Conservation (phyloP, 106 monocot genomes). For the Chionographis japonica region DNA sequence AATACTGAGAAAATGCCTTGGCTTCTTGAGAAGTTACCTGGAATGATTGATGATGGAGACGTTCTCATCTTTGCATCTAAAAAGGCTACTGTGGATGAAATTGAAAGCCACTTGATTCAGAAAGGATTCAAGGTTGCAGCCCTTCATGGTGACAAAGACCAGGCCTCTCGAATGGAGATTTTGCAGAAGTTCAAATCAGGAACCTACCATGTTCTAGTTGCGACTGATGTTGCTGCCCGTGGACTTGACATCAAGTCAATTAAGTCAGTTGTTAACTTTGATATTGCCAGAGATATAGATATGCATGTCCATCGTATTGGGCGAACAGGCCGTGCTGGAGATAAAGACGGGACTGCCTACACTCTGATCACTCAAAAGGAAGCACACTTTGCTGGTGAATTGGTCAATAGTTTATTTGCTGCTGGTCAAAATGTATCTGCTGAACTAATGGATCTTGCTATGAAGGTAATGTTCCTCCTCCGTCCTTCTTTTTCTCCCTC, state of each 20-base stretch:
- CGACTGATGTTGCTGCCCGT: conserved; percentile 97
- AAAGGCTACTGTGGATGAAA: conserved; percentile 81
- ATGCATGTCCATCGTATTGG: conserved; percentile 99
- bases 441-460: conserved; percentile 95
- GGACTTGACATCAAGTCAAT: conserved; percentile 95
- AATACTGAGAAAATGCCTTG: conserved; percentile 89
- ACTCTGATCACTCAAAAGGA: conserved; percentile 88
- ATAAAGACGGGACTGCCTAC: conserved; percentile 91
- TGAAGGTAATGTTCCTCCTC: conserved; percentile 56
- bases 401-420: conserved; percentile 82
- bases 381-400: conserved; percentile 90
- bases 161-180: conserved; percentile 92
- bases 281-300: conserved; percentile 93
- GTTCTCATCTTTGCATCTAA: conserved; percentile 93
- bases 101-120: conserved; percentile 63
- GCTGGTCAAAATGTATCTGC: conserved; percentile 83
- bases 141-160: conserved; percentile 97
- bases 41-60: conserved; percentile 86
- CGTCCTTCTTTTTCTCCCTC: too few species aligned
- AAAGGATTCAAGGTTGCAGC: conserved; percentile 74
- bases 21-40: conserved; percentile 78
- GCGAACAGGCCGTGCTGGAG: conserved; percentile 97
- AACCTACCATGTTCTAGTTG: conserved; percentile 77
- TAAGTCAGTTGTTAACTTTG: conserved; percentile 93
- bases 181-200: conserved; percentile 90